Percentiles rank a stretch among this genome's conserved stretches.
Conservation (phyloP, 495 filamentous ascomycete species). For the Tetracladium setigerum region DNA sequence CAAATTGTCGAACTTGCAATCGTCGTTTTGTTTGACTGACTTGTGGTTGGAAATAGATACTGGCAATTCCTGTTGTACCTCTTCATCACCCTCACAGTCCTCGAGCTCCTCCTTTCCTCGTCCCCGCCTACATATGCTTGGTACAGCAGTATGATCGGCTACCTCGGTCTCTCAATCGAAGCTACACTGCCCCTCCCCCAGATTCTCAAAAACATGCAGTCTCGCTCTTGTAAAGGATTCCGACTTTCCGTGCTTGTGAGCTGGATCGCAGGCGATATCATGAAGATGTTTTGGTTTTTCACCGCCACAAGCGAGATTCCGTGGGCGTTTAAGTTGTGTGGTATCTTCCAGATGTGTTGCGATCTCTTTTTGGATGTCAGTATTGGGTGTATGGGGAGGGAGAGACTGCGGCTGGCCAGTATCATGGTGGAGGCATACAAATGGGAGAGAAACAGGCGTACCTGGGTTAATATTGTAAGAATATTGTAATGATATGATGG, state of each 20-base stretch:
- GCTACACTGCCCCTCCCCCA: slow-evolving; percentile 87
- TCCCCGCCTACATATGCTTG: slow-evolving; percentile 45
- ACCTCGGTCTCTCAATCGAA: slow-evolving; percentile 80
- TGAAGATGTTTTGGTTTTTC: slow-evolving; percentile 97
- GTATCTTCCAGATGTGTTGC: slow-evolving; percentile 82
- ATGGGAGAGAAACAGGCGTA: neutral
- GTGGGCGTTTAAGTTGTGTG: slow-evolving; percentile 84
- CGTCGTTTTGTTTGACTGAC: slow-evolving; percentile 3
- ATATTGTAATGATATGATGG: no score
- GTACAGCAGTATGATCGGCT: slow-evolving; percentile 70
- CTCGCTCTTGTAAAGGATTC: slow-evolving; percentile 82
- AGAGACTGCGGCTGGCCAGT: neutral
- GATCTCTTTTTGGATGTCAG: slow-evolving; percentile 75
- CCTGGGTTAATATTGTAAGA: no score
- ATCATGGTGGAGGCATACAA: neutral
- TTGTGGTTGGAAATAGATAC: slow-evolving; percentile 47
- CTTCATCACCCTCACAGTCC: slow-evolving; percentile 49
- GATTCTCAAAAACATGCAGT: slow-evolving; percentile 69
- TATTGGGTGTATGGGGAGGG: slow-evolving; percentile 75
- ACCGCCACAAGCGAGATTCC: slow-evolving; percentile 65
- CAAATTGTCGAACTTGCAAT: neutral
- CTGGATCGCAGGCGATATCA: slow-evolving; percentile 85
- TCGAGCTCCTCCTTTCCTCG: slow-evolving; percentile 67
- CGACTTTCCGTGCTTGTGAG: slow-evolving; percentile 75
- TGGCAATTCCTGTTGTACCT: slow-evolving; percentile 81